Evolutionary conservation across 2,329 filamentous ascomycete species (phyloP).

Genomic region (Cladosporium sp.): DNA sequence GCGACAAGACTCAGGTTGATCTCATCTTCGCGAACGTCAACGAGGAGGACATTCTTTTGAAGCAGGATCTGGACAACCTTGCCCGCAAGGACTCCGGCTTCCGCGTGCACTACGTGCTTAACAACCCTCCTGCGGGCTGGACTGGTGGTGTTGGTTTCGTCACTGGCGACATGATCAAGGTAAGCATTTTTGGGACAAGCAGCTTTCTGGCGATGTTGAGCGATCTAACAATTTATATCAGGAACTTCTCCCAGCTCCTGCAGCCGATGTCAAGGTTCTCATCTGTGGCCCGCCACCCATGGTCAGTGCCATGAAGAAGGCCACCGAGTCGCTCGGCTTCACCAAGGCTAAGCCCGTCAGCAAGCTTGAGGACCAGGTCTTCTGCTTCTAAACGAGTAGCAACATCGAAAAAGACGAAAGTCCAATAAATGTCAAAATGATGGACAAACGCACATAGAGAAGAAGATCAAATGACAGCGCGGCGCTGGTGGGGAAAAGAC

Average conservation of each 20-base stretch:
- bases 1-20: slow-evolving; percentile 78
- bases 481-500: slow-evolving; percentile 2
- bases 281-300: slow-evolving; percentile 95
- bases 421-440: not conserved
- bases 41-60: slow-evolving; percentile 83
- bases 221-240: slow-evolving; percentile 30
- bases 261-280: slow-evolving; percentile 84
- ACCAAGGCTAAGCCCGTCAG: slow-evolving; percentile 90
- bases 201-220: not conserved
- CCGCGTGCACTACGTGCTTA: slow-evolving; percentile 89
- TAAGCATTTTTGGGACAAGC: slow-evolving; percentile 13
- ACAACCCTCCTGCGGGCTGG: slow-evolving; percentile 92
- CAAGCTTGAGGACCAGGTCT: slow-evolving; percentile 97
- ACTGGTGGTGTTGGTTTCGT: slow-evolving; percentile 91
- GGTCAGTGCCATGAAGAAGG: slow-evolving; percentile 96
- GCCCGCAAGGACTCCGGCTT: slow-evolving; percentile 74
- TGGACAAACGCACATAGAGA: slow-evolving; percentile 3
- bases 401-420: not conserved
- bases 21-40: slow-evolving; percentile 98
- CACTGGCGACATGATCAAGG: slow-evolving; percentile 91
- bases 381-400: slow-evolving; percentile 65
- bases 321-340: slow-evolving; percentile 81
- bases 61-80: slow-evolving; percentile 82
- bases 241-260: slow-evolving; percentile 77
- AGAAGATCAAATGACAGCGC: slow-evolving; percentile 3